Conservation (phyloP, 2,329 filamentous ascomycete species). For the Colletotrichum theobromicola region DNA sequence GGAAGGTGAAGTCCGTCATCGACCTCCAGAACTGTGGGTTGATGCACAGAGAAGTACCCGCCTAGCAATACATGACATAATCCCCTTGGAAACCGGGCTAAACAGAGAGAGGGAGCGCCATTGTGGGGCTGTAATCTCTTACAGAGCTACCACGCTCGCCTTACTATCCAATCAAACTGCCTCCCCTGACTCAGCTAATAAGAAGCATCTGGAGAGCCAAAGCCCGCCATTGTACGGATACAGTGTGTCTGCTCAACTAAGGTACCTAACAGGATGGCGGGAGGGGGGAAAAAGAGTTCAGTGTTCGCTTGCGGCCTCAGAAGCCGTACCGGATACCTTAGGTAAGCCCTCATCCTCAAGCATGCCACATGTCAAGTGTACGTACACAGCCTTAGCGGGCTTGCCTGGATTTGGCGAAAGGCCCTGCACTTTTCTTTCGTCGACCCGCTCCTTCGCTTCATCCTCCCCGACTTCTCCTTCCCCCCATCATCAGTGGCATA, state of each 20-base stretch:
- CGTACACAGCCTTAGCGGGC: not conserved
- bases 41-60: not conserved
- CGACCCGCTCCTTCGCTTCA: conserved; percentile 20
- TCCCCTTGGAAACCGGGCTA: not conserved
- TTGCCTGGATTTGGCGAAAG: not conserved
- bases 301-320: not conserved
- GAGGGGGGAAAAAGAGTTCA: not conserved
- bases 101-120: not conserved
- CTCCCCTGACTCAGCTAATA: not conserved
- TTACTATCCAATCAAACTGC: not conserved
- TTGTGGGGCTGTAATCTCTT: not conserved
- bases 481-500: conserved; percentile 17
- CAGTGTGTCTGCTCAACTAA: not conserved
- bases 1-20: not conserved
- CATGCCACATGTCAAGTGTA: conserved; percentile 6
- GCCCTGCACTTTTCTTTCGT: conserved; percentile 20
- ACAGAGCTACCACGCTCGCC: not conserved
- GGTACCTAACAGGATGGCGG: not conserved
- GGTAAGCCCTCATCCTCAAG: not conserved
- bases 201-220: not conserved
- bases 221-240: not conserved
- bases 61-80: conserved; percentile 10
- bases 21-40: not conserved
- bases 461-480: conserved; percentile 10
- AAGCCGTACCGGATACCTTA: not conserved